Evolutionary conservation across 192 early-diverging fungal species (phyloP), one percentile per base, ranked within the genome.

Genomic region (Physocladia obscura): DNA sequence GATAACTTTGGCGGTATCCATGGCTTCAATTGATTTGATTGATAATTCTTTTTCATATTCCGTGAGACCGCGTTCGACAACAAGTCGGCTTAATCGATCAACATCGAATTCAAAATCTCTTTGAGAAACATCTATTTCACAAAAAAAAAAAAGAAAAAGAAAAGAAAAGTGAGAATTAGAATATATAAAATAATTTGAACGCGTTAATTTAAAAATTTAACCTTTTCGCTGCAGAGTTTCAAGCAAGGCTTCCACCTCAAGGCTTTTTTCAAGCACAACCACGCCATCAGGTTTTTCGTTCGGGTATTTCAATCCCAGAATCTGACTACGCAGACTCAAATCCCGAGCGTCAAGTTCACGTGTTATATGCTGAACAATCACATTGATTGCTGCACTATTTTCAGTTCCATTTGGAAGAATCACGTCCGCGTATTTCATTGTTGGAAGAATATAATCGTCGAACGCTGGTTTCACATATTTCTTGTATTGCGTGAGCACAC

Each of bases 401-500:
- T 95, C 93, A 48, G 93, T 74, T 8, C 94, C 93, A 56, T 94
- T 89, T 17, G 94, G 94, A 63, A 98, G 90, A 63, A 98, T 95
- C 32, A 79, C 69, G 76, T 98, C 96, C 26, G 96, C 94, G 69
- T 91, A 90, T 76, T 90, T 92, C 82, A 93, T 92, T 13, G 94
- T 98, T 13, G 95, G 94, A 35, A 89, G 85, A 57, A 98, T 92
- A 67, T 90, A 90, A 37, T 91, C 90, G 71, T 98, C 96, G 78
- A 88, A 96, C 1, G 94, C 86, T 0, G 95, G 93, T 75, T 98
- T 98, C 59, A 98, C 96, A 69, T 94, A 98, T 67, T 87, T 83
- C 52, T 84, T 77, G 79, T 98, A 98, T 83, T 96, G 94, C 76
- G 89, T 79, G 47, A 98, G 77, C 1, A 97, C 87, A 52, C 96